Base-by-base conservation (phyloP, 345 rosid genomes). In the Corchorus olitorius region DNA sequence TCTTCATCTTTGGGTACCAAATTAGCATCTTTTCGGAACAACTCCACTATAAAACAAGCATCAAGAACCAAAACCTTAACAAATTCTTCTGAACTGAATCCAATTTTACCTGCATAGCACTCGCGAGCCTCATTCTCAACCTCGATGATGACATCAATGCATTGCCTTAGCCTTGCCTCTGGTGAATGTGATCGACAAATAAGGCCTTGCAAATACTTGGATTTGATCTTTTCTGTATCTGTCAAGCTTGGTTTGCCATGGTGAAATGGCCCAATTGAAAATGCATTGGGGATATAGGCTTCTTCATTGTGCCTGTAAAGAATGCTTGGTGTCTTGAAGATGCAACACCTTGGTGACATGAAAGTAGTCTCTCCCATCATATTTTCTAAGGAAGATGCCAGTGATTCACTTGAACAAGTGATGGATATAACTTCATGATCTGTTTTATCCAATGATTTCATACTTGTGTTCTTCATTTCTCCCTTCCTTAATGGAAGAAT, bases 31-130 rank as follows among this genome's bases (percentile, higher is more conserved):
- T 76, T 78, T 3, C 81, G 67, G 9, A 79, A 22, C 39, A 70
- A 27, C 49, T 84, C 84, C 8, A 81, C 70, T 0, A 81, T 70
- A 70, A 81, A 81, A 74, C 84, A 78, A 10, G 82, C 84, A 52
- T 84, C 87, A 8, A 84, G 69, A 5, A 81, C 73, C 73, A 82
- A 27, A n/a, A 84, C 61, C 16, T 73, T 14, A 15, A 81, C 75
- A 16, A 79, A 72, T 12, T 79, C 63, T 6, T 56, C 82, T 0
- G 0, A 39, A 15, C 4, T 48, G 14, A 50, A 45, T 12, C 62
- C 73, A 4, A 64, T 20, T 17, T n/a, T 12, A 8, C 69, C 81
- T 0, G 62, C 78, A n/a, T 74, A 81, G 43, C 67, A 74, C 5
- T 19, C 72, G 4, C 81, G 84, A 11, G 69, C 81, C 52, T 53